A percentile compares a stretch with the other conserved stretches of the same genome.
phyloP scores from a whole-genome alignment of 2,329 filamentous ascomycete species.

The Pseudopyricularia cyperi region DNA sequence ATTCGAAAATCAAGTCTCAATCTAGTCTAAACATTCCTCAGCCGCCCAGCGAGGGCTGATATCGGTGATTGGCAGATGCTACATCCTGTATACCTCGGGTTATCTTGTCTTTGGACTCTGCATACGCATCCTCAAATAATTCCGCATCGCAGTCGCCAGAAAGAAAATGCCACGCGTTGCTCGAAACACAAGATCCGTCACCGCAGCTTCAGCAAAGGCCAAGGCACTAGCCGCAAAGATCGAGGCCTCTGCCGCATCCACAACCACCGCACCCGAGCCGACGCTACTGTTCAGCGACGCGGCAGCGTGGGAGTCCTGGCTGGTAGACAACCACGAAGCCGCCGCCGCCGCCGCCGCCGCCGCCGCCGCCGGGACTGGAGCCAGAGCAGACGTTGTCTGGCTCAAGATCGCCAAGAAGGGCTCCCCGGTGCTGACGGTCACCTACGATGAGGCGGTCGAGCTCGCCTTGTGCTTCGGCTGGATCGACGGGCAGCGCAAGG shows the following conservation, averaged over 20 bases:
- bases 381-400: not conserved
- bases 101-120: too few species aligned
- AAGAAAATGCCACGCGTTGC: not conserved
- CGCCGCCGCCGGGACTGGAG: too few species aligned
- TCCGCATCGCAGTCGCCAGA: not conserved
- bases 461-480: constrained; percentile 47
- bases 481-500: constrained; percentile 44
- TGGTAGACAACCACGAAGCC: constrained; percentile 1
- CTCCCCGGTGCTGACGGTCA: not conserved
- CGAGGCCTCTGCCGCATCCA: not conserved
- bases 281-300: not conserved
- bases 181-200: not conserved
- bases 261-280: not conserved
- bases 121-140: not conserved
- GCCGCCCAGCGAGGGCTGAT: too few species aligned
- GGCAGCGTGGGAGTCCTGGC: constrained; percentile 2
- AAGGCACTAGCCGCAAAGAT: constrained; percentile 1
- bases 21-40: too few species aligned
- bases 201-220: not conserved
- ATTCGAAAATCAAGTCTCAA: too few species aligned
- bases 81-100: too few species aligned
- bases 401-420: constrained; percentile 3
- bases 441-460: constrained; percentile 32
- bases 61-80: too few species aligned
- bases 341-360: too few species aligned